These are phyloP conservation scores for Coniosporium apollinis DNA, from an alignment of 495 filamentous ascomycete species.

Conservation along the genomic window DNA sequence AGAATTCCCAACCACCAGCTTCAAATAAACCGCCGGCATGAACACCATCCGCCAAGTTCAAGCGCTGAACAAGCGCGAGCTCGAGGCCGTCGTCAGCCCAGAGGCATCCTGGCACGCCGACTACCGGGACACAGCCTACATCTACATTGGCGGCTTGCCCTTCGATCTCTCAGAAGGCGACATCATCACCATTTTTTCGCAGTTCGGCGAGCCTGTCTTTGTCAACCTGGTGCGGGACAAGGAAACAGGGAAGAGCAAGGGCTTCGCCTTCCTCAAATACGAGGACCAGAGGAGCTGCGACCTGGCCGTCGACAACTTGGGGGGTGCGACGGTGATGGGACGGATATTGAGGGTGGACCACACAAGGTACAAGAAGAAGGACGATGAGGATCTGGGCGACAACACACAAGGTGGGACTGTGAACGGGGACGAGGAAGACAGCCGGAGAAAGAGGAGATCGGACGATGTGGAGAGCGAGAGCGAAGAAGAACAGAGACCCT, in stretches of 20 bases:
- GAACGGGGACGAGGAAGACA: slow-evolving; percentile 13
- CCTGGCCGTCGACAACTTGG: slow-evolving; percentile 87
- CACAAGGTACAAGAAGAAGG: slow-evolving; percentile 76
- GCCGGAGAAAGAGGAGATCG: too few species aligned
- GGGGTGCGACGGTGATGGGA: slow-evolving; percentile 69
- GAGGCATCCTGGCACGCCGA: slow-evolving; percentile 94
- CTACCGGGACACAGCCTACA: slow-evolving; percentile 90
- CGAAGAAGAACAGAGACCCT: slow-evolving; percentile 22
- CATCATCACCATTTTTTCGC: slow-evolving; percentile 90
- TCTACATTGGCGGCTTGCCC: slow-evolving; percentile 89
- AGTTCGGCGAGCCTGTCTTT: slow-evolving; percentile 86
- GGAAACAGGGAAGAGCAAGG: slow-evolving; percentile 83
- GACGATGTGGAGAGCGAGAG: slow-evolving; percentile 22
- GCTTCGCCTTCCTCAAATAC: slow-evolving; percentile 93
- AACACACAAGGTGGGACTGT: slow-evolving; percentile 21
- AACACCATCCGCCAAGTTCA: slow-evolving; percentile 85
- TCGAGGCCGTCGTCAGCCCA: slow-evolving; percentile 66
- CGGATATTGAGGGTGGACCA: slow-evolving; percentile 79
- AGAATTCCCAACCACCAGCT: too few species aligned
- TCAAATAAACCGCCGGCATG: slow-evolving; percentile 50
- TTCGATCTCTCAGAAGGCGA: slow-evolving; percentile 93
- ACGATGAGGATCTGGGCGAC: slow-evolving; percentile 56
- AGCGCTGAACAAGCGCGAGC: slow-evolving; percentile 85
- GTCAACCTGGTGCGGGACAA: slow-evolving; percentile 85
- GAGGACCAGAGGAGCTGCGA: slow-evolving; percentile 95